phyloP scores from a whole-genome alignment of 2,329 filamentous ascomycete species.

The Aspergillus glaucus region DNA sequence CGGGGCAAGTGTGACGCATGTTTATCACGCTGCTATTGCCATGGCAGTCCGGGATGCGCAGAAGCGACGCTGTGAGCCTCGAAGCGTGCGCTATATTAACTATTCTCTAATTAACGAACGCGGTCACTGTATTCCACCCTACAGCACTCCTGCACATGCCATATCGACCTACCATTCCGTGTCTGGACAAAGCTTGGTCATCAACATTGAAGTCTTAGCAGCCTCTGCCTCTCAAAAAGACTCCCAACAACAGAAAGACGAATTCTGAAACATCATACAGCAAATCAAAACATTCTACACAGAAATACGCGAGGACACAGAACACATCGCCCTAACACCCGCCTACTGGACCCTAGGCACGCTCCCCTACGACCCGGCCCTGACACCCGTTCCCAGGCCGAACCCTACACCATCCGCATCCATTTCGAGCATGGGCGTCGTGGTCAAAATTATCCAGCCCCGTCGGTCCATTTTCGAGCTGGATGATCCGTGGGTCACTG shows the following conservation, averaged over 20 bases:
- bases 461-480: constrained; percentile 22
- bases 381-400: constrained; percentile 10
- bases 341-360: constrained; percentile 16
- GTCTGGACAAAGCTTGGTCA: constrained; percentile 13
- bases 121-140: constrained; percentile 12
- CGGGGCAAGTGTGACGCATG: constrained; percentile 16
- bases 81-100: constrained; percentile 18
- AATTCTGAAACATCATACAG: constrained; percentile 8
- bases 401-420: constrained; percentile 16
- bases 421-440: constrained; percentile 17
- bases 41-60: constrained; percentile 14
- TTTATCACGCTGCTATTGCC: constrained; percentile 19
- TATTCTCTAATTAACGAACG: constrained; percentile 21
- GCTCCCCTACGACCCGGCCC: constrained; percentile 9
- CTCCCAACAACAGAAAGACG: neutral
- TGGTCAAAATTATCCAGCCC: constrained; percentile 31
- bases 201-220: constrained; percentile 14
- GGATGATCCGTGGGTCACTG: constrained; percentile 40
- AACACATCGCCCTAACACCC: constrained; percentile 14
- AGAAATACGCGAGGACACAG: constrained; percentile 11
- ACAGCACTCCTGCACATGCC: constrained; percentile 11
- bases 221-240: neutral
- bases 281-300: constrained; percentile 15
- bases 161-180: constrained; percentile 19
- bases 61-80: neutral